Conservation (phyloP, 192 early-diverging fungal genomes). For the Geosiphon pyriformis region DNA sequence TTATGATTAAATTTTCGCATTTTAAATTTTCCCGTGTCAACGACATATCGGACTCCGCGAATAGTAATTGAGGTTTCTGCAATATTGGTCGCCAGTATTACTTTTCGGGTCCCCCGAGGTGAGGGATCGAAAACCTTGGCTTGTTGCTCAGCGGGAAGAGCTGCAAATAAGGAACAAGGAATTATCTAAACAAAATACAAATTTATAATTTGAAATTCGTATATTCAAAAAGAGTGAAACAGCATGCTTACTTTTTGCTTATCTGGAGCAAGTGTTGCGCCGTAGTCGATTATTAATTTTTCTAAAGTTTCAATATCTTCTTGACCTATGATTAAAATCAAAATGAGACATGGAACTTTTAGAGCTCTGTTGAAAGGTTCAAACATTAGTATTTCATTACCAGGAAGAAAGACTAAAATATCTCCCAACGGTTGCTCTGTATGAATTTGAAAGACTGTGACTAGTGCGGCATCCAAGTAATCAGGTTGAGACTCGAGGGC, state of each 20-base stretch:
- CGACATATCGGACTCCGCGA: slow-evolving; percentile 86
- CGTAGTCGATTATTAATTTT: slow-evolving; percentile 71
- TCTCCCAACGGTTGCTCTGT: slow-evolving; percentile 80
- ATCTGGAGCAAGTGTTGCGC: slow-evolving; percentile 53
- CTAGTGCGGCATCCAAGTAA: slow-evolving; percentile 85
- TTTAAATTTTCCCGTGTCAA: slow-evolving; percentile 93
- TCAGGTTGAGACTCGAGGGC: slow-evolving; percentile 78
- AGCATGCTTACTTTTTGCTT: slow-evolving; percentile 11
- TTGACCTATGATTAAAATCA: slow-evolving; percentile 44
- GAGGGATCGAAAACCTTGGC: slow-evolving; percentile 83
- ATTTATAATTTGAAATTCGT: neutral
- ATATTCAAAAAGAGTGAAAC: neutral
- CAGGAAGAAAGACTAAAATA: slow-evolving; percentile 90
- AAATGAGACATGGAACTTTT: neutral
- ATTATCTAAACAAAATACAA: slow-evolving; percentile 45
- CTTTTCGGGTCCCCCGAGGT: slow-evolving; percentile 80
- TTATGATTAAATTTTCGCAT: slow-evolving; percentile 83
- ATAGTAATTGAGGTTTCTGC: slow-evolving; percentile 98
- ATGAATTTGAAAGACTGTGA: slow-evolving; percentile 87
- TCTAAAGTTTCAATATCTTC: slow-evolving; percentile 93
- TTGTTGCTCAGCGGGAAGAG: slow-evolving; percentile 84
- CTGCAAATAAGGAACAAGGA: slow-evolving; percentile 88
- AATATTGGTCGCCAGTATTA: slow-evolving; percentile 95
- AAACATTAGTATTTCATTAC: slow-evolving; percentile 29
- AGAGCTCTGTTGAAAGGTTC: too few species aligned